These are phyloP conservation scores for Fusarium virguliforme DNA, from an alignment of 2,329 filamentous ascomycete genomes.

Conservation along the genomic window DNA sequence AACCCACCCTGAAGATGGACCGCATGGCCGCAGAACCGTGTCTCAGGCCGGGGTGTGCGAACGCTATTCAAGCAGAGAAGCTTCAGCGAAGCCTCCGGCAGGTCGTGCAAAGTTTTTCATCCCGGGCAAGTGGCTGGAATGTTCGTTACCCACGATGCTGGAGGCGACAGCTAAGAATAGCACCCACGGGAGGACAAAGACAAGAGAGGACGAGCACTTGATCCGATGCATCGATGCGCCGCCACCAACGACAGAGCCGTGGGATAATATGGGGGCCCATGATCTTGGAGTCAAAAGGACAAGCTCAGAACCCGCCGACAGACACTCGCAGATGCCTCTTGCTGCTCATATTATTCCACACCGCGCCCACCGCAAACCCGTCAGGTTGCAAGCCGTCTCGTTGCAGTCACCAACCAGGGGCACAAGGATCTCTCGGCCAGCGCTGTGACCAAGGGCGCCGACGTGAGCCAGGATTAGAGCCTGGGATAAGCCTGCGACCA, in stretches of 20 bases:
- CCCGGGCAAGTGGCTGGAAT: constrained; percentile 29
- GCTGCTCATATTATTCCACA: constrained; percentile 43
- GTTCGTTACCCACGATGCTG: constrained; percentile 28
- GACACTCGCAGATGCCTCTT: constrained; percentile 3
- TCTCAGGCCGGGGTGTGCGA: constrained; percentile 22
- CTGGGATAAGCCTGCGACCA: constrained; percentile 43
- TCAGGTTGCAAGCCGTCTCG: constrained; percentile 38
- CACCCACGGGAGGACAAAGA: constrained; percentile 15
- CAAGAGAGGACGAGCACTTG: constrained; percentile 13
- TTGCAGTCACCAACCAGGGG: constrained; percentile 41
- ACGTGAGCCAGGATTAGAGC: constrained; percentile 30
- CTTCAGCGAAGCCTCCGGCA: constrained; percentile 33
- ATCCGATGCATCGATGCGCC: constrained; percentile 16
- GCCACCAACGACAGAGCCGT: constrained; percentile 25
- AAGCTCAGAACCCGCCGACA: constrained; percentile 15
- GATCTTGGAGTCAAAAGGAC: constrained; percentile 26
- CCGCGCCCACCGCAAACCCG: constrained; percentile 51
- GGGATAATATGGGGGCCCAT: background rate
- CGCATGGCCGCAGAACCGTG: constrained; percentile 27
- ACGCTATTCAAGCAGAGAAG: constrained; percentile 32
- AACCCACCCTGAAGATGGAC: constrained; percentile 21
- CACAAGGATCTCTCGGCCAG: constrained; percentile 38
- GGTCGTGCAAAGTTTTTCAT: constrained; percentile 23
- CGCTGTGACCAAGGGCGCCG: constrained; percentile 43
- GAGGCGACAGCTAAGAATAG: constrained; percentile 25